Base-by-base conservation (phyloP, 73 alveolate species). In the Paramecium bursaria region DNA sequence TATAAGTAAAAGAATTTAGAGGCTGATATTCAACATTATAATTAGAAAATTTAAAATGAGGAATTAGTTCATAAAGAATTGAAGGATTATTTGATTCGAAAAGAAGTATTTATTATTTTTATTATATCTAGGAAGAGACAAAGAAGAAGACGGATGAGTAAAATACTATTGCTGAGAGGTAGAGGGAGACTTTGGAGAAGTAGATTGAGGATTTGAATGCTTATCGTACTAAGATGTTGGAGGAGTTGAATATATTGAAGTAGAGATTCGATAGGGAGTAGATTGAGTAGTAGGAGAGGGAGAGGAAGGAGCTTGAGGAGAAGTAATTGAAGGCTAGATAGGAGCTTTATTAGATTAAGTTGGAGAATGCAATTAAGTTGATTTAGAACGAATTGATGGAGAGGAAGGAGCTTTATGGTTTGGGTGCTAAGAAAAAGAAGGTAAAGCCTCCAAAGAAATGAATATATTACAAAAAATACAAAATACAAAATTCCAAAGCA, bases 371-470 rank as follows among this genome's bases (percentile, higher is more conserved):
- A 15, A 54, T 79, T 15, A 79, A 79, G 55, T 73, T 79, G 29
- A 79, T 79, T 44, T 73, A 79, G 33, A 79, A 53, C 47, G 89
- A 79, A 55, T 55, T 53, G 46, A 61, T 53, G 76, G 89, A 79
- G 25, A 53, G 89, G 73, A 79, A 79, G 42, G 89, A 79, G 21
- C 19, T 67, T 9, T 67, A 67, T 55, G 89, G 85, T 19, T 61
- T 61, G 30, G 89, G 89, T 54, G 80, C 73, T n/a, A 79, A 79
- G 74, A 79, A 79, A 39, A 79, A 79, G 89, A 79, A 55, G 46
- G 57, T 49, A 22, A 79, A 79, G 76, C 50, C 50, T 42, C 50
- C 73, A 27, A 79, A 79, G 85, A 79, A 79, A 55, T 67, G 82
- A 67, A 35, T 35, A 67, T 17, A 57, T 21, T 39, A 67, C 26